These are phyloP conservation scores for Conticribra guillardii DNA, from an alignment of 108 stramenopile genomes.

Conservation along the genomic window DNA sequence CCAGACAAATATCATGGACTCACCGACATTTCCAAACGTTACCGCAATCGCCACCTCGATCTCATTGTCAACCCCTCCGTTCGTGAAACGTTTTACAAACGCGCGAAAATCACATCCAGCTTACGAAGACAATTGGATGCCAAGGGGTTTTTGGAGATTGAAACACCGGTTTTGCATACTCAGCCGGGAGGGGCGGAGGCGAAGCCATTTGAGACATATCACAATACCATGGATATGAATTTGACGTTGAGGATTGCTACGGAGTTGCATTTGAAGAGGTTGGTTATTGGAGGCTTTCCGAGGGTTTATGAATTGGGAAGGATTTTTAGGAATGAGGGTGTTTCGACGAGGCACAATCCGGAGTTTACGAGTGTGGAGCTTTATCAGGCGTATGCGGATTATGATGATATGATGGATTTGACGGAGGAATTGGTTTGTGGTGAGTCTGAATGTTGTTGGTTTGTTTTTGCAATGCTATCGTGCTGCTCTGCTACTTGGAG, in stretches of 20 bases:
- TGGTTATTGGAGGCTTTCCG: constrained; percentile 97
- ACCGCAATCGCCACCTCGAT: constrained; percentile 94
- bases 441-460: constrained; percentile 28
- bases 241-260: constrained; percentile 98
- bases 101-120: constrained; percentile 89
- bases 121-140: constrained; percentile 90
- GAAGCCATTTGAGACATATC: constrained; percentile 97
- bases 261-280: constrained; percentile 95
- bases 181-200: constrained; percentile 98
- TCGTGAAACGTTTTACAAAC: constrained; percentile 88
- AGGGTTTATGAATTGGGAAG: constrained; percentile 98
- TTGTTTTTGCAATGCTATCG: constrained; percentile 2
- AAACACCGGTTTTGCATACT: constrained; percentile 96
- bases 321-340: constrained; percentile 99
- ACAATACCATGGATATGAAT: constrained; percentile 93
- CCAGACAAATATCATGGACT: constrained; percentile 97
- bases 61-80: constrained; percentile 95
- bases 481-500: too few species aligned
- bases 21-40: constrained; percentile 93
- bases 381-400: constrained; percentile 99
- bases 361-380: constrained; percentile 99
- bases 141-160: constrained; percentile 96
- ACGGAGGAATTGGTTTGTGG: constrained; percentile 90
- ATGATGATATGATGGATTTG: constrained; percentile 96
- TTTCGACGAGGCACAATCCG: constrained; percentile 97